phyloP scores from a whole-genome alignment of 2,329 filamentous ascomycete species.

The Fusarium sp. region DNA sequence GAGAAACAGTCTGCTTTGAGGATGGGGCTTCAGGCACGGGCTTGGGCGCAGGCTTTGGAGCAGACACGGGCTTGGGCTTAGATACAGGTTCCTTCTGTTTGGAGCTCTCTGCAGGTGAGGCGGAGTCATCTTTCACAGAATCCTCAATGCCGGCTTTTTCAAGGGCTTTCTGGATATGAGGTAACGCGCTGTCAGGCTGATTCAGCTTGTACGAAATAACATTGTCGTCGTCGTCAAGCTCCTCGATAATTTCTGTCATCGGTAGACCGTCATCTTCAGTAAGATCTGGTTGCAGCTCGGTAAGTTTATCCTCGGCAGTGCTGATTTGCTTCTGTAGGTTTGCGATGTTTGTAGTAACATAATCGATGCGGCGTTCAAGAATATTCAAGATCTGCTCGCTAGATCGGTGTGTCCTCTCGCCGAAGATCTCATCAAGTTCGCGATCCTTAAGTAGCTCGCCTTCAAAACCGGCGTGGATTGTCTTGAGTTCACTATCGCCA shows the following conservation, averaged over 20 bases:
- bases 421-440: slow-evolving; percentile 63
- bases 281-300: slow-evolving; percentile 70
- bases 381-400: slow-evolving; percentile 68
- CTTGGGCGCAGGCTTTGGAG: background rate
- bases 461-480: slow-evolving; percentile 68
- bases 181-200: slow-evolving; percentile 74
- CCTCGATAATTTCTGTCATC: slow-evolving; percentile 90
- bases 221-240: slow-evolving; percentile 91
- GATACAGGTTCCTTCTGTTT: background rate
- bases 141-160: slow-evolving; percentile 79
- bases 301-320: slow-evolving; percentile 75
- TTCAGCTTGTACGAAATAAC: slow-evolving; percentile 76
- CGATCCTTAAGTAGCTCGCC: slow-evolving; percentile 71
- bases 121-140: slow-evolving; percentile 41
- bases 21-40: background rate
- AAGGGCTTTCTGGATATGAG: slow-evolving; percentile 77
- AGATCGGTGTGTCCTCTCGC: slow-evolving; percentile 44
- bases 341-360: slow-evolving; percentile 84
- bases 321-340: slow-evolving; percentile 80
- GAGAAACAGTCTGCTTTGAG: background rate
- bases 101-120: slow-evolving; percentile 1
- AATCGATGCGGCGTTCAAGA: slow-evolving; percentile 81
- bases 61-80: background rate
- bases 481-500: slow-evolving; percentile 62
- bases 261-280: slow-evolving; percentile 77